Evolutionary conservation across 2,329 filamentous ascomycete species (phyloP).

Genomic region (Proliferodiscus dingleyae): DNA sequence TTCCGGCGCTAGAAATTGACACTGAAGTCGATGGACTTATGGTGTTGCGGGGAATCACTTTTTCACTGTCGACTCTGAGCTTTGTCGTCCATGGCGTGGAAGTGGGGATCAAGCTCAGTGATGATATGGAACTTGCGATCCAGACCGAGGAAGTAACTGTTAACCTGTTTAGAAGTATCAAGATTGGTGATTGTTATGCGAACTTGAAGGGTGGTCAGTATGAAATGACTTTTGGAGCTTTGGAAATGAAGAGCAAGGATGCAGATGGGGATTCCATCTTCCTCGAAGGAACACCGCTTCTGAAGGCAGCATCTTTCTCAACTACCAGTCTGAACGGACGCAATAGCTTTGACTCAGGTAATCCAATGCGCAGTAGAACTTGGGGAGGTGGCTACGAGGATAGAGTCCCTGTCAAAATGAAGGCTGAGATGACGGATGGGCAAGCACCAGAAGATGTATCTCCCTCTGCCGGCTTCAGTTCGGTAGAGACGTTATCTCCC

Average conservation of each 20-base stretch:
- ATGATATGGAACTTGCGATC: conserved; percentile 49
- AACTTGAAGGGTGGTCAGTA: conserved; percentile 48
- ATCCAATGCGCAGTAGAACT: neutral
- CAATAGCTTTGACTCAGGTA: neutral
- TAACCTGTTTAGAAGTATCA: conserved; percentile 43
- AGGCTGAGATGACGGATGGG: conserved; percentile 35
- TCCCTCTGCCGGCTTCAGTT: conserved; percentile 34
- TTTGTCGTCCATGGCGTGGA: conserved; percentile 48
- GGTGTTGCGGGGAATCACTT: conserved; percentile 46
- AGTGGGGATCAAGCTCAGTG: conserved; percentile 46
- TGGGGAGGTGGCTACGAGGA: neutral
- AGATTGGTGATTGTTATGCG: conserved; percentile 48
- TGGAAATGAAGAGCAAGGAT: conserved; percentile 34
- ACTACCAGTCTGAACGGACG: no score
- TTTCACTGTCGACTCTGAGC: conserved; percentile 45
- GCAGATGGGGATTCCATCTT: conserved; percentile 38
- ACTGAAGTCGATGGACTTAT: conserved; percentile 48
- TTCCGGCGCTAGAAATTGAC: conserved; percentile 48
- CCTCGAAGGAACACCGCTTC: conserved; percentile 40
- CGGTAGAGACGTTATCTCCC: conserved; percentile 39
- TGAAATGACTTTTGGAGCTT: conserved; percentile 44
- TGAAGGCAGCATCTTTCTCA: conserved; percentile 41
- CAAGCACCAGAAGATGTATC: conserved; percentile 33
- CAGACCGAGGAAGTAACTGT: conserved; percentile 45
- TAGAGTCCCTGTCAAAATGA: conserved; percentile 20